These are phyloP conservation scores for Cadophora gregata DNA, from an alignment of 2,329 filamentous ascomycete genomes.

Conservation along the genomic window DNA sequence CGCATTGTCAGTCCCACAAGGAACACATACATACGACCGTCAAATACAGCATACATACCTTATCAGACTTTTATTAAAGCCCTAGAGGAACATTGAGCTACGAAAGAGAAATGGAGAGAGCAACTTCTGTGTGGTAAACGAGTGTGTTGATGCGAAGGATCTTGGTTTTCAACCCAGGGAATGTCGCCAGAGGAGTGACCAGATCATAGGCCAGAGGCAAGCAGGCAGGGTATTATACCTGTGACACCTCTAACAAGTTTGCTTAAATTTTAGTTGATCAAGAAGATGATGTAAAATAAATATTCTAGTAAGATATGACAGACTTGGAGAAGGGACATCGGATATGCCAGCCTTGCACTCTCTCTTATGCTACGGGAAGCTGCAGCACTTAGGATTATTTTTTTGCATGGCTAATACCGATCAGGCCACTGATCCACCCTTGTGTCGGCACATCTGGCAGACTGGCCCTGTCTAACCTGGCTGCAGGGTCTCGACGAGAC, in stretches of 20 bases:
- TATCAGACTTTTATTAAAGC: neutral
- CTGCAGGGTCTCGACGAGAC: slow-evolving; percentile 26
- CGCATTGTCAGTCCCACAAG: slow-evolving; percentile 11
- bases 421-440: slow-evolving; percentile 30
- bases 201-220: slow-evolving; percentile 31
- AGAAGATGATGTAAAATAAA: neutral
- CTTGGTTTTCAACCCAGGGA: slow-evolving; percentile 18
- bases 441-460: slow-evolving; percentile 31
- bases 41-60: slow-evolving; percentile 11
- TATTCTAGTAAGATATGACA: slow-evolving; percentile 15
- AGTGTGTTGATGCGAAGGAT: slow-evolving; percentile 25
- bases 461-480: slow-evolving; percentile 23
- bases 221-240: slow-evolving; percentile 26
- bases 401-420: slow-evolving; percentile 30
- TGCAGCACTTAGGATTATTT: slow-evolving; percentile 26
- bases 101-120: neutral
- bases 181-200: slow-evolving; percentile 22
- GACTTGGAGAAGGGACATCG: neutral
- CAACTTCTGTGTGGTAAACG: slow-evolving; percentile 24
- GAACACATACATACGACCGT: neutral
- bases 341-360: neutral
- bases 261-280: slow-evolving; percentile 8
- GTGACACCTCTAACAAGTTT: slow-evolving; percentile 31
- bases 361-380: slow-evolving; percentile 23
- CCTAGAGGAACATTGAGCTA: neutral